These are phyloP conservation scores for Westerdykella aurantiaca DNA, from an alignment of 2,329 filamentous ascomycete species.

Conservation along the genomic window DNA sequence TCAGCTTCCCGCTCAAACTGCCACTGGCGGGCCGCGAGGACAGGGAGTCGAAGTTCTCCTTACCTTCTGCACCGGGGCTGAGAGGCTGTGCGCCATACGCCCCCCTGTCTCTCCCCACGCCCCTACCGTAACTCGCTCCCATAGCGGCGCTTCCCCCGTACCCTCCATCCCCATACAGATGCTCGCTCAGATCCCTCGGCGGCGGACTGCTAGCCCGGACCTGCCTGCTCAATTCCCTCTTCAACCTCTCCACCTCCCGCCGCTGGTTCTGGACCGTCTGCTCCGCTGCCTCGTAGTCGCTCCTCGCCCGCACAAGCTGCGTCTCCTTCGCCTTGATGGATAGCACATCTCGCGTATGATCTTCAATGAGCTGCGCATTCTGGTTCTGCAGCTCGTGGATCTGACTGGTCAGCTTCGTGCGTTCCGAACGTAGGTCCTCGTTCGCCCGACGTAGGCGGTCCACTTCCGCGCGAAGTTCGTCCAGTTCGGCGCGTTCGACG, in stretches of 20 bases:
- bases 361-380: slow-evolving; percentile 93
- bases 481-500: slow-evolving; percentile 85
- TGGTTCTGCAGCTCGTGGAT: slow-evolving; percentile 94
- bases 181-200: slow-evolving; percentile 41
- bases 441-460: slow-evolving; percentile 68
- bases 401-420: slow-evolving; percentile 74
- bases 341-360: slow-evolving; percentile 89
- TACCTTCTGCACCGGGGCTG: slow-evolving; percentile 40
- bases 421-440: slow-evolving; percentile 77
- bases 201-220: slow-evolving; percentile 51
- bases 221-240: slow-evolving; percentile 66
- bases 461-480: slow-evolving; percentile 78
- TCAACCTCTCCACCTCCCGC: slow-evolving; percentile 86
- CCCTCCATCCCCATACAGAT: slow-evolving; percentile 56
- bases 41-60: slow-evolving; percentile 43
- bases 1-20: slow-evolving; percentile 36
- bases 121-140: slow-evolving; percentile 29
- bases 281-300: slow-evolving; percentile 84
- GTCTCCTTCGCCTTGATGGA: slow-evolving; percentile 99
- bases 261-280: slow-evolving; percentile 76
- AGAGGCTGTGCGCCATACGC: slow-evolving; percentile 21
- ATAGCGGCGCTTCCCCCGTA: slow-evolving; percentile 45
- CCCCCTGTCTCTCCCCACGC: slow-evolving; percentile 36
- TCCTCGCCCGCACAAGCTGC: slow-evolving; percentile 84
- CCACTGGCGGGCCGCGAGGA: slow-evolving; percentile 24